Evolutionary conservation across 163 green algal genomes (phyloP), one percentile per base, ranked within the genome.

Genomic region (Trebouxiophyceae sp.): DNA sequence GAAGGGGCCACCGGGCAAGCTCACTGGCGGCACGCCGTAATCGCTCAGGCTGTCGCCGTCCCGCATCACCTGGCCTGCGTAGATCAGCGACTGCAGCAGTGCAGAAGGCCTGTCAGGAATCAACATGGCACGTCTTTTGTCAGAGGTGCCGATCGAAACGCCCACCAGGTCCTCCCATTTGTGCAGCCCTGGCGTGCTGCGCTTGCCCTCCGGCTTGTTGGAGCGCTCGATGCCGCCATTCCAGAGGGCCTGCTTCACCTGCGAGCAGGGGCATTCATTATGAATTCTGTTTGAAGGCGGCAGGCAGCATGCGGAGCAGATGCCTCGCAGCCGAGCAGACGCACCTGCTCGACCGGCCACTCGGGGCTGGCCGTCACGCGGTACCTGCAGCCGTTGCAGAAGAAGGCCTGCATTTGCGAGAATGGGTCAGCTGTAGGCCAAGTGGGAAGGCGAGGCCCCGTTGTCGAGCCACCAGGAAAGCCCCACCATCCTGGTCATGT

Each of bases 381-480:
- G 74, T 97, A 97, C 33, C 91, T 80, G 75, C 88, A 96, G 16
- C 90, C 90, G 20, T 78, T 72, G 72, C 87, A 96, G 78, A 95
- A 96, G 73, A 95, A 95, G 5, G 81, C 84, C 86, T 89, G 71
- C 60, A 59, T 20, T 54, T 54, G 54, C 7, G n/a, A 59, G 8
- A 33, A 26, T 20, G n/a, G n/a, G 54, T 23, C 24, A 28, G 24
- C 23, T 30, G 19, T 19, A 59, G 12, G 54, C 23, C 19, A 26
- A 26, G 54, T 39, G 5, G 5, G n/a, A 22, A 61, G 26, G 7
- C 26, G 12, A 22, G 8, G n/a, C 22, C 8, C 26, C 12, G 5
- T 4, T 30, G 8, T 33, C n/a, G 55, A 16, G 4, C 8, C 5
- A 61, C 5, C 27, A 61, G 26, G 5, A 44, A 33, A 23, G 8